Evolutionary conservation across 2,329 filamentous ascomycete genomes (phyloP).

Genomic region (Ceratocystiopsis minuta): DNA sequence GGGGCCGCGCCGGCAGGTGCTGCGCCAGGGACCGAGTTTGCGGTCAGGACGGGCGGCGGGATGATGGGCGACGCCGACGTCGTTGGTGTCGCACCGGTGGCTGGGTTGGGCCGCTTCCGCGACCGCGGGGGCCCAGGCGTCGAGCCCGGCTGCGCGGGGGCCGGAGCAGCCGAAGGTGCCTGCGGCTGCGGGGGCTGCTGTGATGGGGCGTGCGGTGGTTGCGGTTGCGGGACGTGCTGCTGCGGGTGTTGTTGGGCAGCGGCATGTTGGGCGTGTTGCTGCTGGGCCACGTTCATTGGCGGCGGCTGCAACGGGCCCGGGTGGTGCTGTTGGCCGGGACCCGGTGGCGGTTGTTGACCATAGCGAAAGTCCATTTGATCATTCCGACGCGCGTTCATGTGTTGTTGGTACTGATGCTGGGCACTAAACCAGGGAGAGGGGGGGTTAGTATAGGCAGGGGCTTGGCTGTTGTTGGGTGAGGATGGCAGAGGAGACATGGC

Average conservation of each 20-base stretch:
- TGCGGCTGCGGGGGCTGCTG: constrained; percentile 7
- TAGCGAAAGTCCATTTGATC: constrained; percentile 14
- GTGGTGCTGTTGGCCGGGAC: constrained; percentile 14
- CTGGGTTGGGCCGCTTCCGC: constrained; percentile 22
- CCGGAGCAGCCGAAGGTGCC: not conserved
- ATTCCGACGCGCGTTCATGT: constrained; percentile 21
- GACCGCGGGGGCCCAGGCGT: constrained; percentile 16
- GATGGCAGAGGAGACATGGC: not conserved
- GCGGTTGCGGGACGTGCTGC: constrained; percentile 11
- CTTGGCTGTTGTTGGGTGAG: no score
- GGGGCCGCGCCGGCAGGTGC: no score
- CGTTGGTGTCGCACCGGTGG: constrained; percentile 10
- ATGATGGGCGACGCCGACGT: constrained; percentile 9
- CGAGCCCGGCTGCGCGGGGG: constrained; percentile 10
- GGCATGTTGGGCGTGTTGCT: constrained; percentile 19
- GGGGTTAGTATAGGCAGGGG: constrained; percentile 17
- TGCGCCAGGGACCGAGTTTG: not conserved
- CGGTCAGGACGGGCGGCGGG: constrained; percentile 10
- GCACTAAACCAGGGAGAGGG: constrained; percentile 20
- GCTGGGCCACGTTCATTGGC: constrained; percentile 19
- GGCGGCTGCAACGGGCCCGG: constrained; percentile 18
- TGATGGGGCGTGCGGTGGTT: constrained; percentile 1
- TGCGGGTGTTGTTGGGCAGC: constrained; percentile 18
- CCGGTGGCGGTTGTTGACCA: constrained; percentile 12
- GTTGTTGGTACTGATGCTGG: constrained; percentile 25